Conservation (phyloP, 2,329 filamentous ascomycete species). For the Epicoccum nigrum region DNA sequence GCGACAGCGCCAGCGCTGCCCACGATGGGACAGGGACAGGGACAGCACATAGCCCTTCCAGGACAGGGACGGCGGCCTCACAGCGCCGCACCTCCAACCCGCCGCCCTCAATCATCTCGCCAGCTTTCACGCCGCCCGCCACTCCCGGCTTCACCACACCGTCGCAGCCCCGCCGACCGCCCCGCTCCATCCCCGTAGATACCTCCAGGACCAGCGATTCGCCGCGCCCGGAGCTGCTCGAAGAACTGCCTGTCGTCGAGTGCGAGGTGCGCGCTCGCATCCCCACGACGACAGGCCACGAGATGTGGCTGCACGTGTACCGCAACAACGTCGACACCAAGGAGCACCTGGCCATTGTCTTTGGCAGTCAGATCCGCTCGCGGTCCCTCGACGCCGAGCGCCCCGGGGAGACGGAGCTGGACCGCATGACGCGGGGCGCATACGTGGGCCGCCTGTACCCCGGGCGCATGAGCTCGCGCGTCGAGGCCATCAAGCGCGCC, state of each 20-base stretch:
- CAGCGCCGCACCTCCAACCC: conserved; percentile 20
- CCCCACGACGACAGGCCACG: conserved; percentile 85
- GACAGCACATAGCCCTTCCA: not conserved
- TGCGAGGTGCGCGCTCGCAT: conserved; percentile 95
- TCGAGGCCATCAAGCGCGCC: conserved; percentile 58
- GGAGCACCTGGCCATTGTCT: conserved; percentile 96
- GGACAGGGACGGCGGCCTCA: not conserved
- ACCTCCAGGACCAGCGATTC: conserved; percentile 36
- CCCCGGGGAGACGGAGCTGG: conserved; percentile 81
- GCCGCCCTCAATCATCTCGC: conserved; percentile 54
- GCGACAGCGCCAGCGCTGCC: no score
- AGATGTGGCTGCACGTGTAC: conserved; percentile 98
- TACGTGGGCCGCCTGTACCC: conserved; percentile 89
- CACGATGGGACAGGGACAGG: not conserved
- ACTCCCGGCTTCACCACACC: conserved; percentile 43
- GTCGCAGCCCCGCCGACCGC: conserved; percentile 40
- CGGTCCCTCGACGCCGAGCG: conserved; percentile 71
- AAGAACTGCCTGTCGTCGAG: conserved; percentile 80
- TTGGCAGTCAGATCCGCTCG: conserved; percentile 82
- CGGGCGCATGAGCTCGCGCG: conserved; percentile 76
- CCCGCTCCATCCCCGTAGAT: conserved; percentile 53
- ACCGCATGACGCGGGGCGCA: conserved; percentile 91
- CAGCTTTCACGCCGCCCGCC: conserved; percentile 52
- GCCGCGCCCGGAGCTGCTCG: conserved; percentile 74
- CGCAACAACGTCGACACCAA: conserved; percentile 92